Conservation (phyloP, 352 stramenopile species). For the Pythium brachiatum region DNA sequence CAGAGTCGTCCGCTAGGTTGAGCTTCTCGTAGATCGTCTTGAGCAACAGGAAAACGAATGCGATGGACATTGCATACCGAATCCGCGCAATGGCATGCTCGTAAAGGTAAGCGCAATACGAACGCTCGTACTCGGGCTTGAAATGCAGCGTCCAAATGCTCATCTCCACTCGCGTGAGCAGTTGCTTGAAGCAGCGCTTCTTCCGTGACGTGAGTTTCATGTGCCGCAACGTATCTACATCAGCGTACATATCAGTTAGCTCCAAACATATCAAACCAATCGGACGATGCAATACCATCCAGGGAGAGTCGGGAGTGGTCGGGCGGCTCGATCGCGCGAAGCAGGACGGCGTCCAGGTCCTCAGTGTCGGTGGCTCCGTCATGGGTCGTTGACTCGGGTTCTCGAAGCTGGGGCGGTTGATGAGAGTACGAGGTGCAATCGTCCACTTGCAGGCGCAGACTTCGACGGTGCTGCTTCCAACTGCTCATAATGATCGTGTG, state of each 20-base stretch:
- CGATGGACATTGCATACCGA: slow-evolving; percentile 34
- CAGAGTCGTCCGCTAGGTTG: background rate
- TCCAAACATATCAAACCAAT: background rate
- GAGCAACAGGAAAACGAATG: slow-evolving; percentile 28
- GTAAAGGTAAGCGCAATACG: slow-evolving; percentile 30
- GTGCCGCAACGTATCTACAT: slow-evolving; percentile 30
- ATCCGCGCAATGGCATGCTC: slow-evolving; percentile 32
- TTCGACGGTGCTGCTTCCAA: slow-evolving; percentile 6
- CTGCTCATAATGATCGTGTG: slow-evolving; percentile 4
- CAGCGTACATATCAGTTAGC: background rate
- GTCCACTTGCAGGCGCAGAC: slow-evolving; percentile 2
- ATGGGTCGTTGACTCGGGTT: background rate
- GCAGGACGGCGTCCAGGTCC: slow-evolving; percentile 25
- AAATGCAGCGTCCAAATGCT: slow-evolving; percentile 42
- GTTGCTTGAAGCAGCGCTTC: slow-evolving; percentile 37
- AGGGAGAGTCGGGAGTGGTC: slow-evolving; percentile 30
- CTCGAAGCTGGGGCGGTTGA: slow-evolving; percentile 2
- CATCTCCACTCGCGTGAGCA: slow-evolving; percentile 39
- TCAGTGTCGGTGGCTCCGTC: background rate
- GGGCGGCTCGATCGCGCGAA: slow-evolving; percentile 33
- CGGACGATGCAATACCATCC: background rate
- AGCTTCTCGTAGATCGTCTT: slow-evolving; percentile 29
- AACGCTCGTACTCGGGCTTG: slow-evolving; percentile 28
- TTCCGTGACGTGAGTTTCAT: slow-evolving; percentile 30
- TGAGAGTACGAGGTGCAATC: slow-evolving; percentile 5